A percentile compares a stretch with the other conserved stretches of the same genome.
These are phyloP conservation scores for Leccinum boreale DNA, from an alignment of 768 basidiomycete species.

Conservation along the genomic window DNA sequence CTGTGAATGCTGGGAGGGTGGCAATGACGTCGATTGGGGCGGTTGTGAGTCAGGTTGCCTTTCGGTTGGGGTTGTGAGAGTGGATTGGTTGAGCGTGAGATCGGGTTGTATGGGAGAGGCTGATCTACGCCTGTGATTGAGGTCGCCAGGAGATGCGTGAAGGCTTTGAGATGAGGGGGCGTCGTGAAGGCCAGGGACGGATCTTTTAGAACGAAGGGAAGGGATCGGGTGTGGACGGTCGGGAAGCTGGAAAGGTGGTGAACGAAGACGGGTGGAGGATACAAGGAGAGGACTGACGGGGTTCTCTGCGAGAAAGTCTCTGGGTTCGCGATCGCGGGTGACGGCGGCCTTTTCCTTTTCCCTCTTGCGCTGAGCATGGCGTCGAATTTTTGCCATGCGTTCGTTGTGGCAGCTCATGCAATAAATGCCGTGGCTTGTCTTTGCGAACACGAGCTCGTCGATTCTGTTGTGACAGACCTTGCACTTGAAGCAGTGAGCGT, in stretches of 20 bases:
- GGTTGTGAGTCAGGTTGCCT: slow-evolving; percentile 6
- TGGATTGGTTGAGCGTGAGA: background rate
- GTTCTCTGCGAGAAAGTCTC: slow-evolving; percentile 35
- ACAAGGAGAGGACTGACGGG: slow-evolving; percentile 35
- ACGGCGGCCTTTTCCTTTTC: slow-evolving; percentile 51
- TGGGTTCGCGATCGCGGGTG: slow-evolving; percentile 24
- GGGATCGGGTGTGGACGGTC: slow-evolving; percentile 4
- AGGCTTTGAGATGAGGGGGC: slow-evolving; percentile 23
- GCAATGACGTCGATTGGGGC: slow-evolving; percentile 10
- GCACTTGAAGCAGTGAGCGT: slow-evolving; percentile 98
- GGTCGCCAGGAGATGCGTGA: slow-evolving; percentile 10
- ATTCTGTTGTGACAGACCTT: slow-evolving; percentile 92
- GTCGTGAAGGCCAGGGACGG: slow-evolving; percentile 23
- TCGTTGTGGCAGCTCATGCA: slow-evolving; percentile 99
- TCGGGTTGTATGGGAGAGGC: slow-evolving; percentile 12
- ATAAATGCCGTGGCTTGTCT: slow-evolving; percentile 97
- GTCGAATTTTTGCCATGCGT: slow-evolving; percentile 88
- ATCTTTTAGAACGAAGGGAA: slow-evolving; percentile 22
- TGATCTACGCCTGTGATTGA: slow-evolving; percentile 9
- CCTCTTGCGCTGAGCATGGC: slow-evolving; percentile 86
- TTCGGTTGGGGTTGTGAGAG: slow-evolving; percentile 21
- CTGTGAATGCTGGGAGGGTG: slow-evolving; percentile 30
- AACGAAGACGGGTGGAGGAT: background rate
- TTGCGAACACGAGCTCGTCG: slow-evolving; percentile 97
- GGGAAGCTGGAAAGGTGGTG: slow-evolving; percentile 6